Evolutionary conservation across 345 rosid species (phyloP), one percentile per base, ranked within the genome.

Genomic region (Sisymbrium irio): DNA sequence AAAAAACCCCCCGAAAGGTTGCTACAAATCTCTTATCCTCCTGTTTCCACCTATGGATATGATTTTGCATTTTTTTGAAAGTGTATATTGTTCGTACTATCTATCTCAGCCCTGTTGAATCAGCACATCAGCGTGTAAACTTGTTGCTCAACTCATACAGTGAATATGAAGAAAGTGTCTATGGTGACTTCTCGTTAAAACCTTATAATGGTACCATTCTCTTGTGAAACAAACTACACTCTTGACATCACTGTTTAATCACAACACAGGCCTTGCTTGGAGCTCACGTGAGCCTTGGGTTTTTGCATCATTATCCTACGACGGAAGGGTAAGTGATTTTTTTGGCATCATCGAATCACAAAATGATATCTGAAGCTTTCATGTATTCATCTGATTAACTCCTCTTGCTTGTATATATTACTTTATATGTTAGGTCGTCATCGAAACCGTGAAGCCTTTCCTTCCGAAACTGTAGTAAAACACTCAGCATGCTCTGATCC

Each of bases 111-210:
- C 17, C 51, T 68, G 82, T 79, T 22, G 84, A 74, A 67, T 71
- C 81, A 54, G 72, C 82, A 46, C 73, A 62, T 28, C 77, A 56
- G 53, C 75, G 61, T 60, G 64, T 68, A 35, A 77, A 85, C 80
- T 86, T 78, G 22, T 76, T 87, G 68, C 88, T 88, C 32, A 80
- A 82, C 77, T 77, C 97, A 45, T 92, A 87, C 81, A 87, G 77
- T 56, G 97, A 92, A 77, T 95, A 83, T 65, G 97, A 92, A 80
- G 99, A 95, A 77, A 87, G 88, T 75, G 89, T 95, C 35, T 88
- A 90, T 68, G 97, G 99, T 90, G 84, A 80, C 27, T 35, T 14
- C 47, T 59, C 44, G 62, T 39, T 32, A 53, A 1, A 46, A 55
- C 74, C 19, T 42, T 45, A 57, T 41, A 35, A 53, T 25, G n/a